Base-by-base conservation (phyloP, 108 stramenopile species). In the Epithemia pelagica region DNA sequence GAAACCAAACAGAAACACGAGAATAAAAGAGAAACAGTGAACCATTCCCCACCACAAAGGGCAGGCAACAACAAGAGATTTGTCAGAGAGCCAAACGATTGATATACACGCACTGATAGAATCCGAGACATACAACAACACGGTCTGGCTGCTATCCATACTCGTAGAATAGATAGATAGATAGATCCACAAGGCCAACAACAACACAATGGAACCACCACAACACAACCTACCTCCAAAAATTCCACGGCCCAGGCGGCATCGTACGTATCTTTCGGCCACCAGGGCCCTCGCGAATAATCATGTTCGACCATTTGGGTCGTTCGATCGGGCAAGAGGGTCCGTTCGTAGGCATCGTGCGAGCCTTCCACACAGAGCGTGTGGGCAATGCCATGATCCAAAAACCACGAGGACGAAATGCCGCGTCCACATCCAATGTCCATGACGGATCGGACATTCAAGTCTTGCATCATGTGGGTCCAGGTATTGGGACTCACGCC, bases 401-500 rank as follows among this genome's bases (percentile, higher is more conserved):
- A 53, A 57, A 94, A 94, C 86, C 88, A 94, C 0, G 65, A 59
- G 0, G 90, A 85, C 21, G 70, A 73, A 2, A 81, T 71, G 18
- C 93, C 93, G 29, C 73, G 80, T 0, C 90, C 93, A 62, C 93
- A 94, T 32, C 93, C 93, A 0, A 94, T 85, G 68, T 94, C 93
- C 0, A 94, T 57, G 1, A 94, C 20, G 0, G 77, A 77, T 64
- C 88, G 82, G 52, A 94, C 76, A n/a, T 84, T 83, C 25, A 80
- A 62, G 28, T 79, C 58, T 27, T 58, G 20, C 10, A 80, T 53
- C 67, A 80, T 69, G 30, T 62, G 32, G 1, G 74, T 81, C 88
- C 88, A 92, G 10, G 74, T 52, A 0, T 60, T 66, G 1, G 86
- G 85, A 33, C 78, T 75, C 0, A 89, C 64, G 0, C 85, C 85